phyloP scores from a whole-genome alignment of 768 basidiomycete species.

The Amylocystis lapponica region DNA sequence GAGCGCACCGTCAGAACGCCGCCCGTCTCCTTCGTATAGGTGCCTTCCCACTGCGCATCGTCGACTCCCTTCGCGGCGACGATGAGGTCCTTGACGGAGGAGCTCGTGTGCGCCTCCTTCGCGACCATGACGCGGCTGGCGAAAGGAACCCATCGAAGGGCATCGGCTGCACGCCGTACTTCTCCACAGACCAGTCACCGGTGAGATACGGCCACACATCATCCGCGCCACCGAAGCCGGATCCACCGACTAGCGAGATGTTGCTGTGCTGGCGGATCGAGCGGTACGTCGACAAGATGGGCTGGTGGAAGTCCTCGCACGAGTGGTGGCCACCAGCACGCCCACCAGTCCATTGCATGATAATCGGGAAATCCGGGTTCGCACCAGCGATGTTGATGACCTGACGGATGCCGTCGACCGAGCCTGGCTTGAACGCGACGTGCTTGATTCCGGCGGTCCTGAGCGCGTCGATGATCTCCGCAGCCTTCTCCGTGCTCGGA shows the following conservation, averaged over 20 bases:
- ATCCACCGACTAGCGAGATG: slow-evolving; percentile 87
- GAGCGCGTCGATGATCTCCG: slow-evolving; percentile 88
- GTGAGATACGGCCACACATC: slow-evolving; percentile 97
- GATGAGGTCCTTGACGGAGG: slow-evolving; percentile 95
- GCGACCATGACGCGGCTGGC: slow-evolving; percentile 98
- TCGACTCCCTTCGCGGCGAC: slow-evolving; percentile 90
- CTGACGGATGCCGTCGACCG: slow-evolving; percentile 95
- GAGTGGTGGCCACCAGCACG: slow-evolving; percentile 98
- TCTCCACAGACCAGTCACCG: slow-evolving; percentile 87
- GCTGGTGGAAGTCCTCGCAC: slow-evolving; percentile 98
- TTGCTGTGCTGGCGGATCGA: slow-evolving; percentile 86
- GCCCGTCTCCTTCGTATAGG: slow-evolving; percentile 90
- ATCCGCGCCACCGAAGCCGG: slow-evolving; percentile 91
- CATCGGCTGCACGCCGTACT: slow-evolving; percentile 88
- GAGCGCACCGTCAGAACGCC: slow-evolving; percentile 96
- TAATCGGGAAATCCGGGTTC: slow-evolving; percentile 94
- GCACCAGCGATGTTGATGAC: slow-evolving; percentile 93
- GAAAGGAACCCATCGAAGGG: slow-evolving; percentile 98
- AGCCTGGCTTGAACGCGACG: slow-evolving; percentile 97
- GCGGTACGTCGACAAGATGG: slow-evolving; percentile 84
- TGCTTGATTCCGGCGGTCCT: slow-evolving; percentile 87
- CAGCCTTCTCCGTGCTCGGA: slow-evolving; percentile 93
- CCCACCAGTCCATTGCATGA: slow-evolving; percentile 98
- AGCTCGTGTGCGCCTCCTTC: slow-evolving; percentile 93
- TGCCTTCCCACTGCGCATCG: slow-evolving; percentile 90